Conservation (phyloP, 352 stramenopile species). For the Phytophthora constricta region DNA sequence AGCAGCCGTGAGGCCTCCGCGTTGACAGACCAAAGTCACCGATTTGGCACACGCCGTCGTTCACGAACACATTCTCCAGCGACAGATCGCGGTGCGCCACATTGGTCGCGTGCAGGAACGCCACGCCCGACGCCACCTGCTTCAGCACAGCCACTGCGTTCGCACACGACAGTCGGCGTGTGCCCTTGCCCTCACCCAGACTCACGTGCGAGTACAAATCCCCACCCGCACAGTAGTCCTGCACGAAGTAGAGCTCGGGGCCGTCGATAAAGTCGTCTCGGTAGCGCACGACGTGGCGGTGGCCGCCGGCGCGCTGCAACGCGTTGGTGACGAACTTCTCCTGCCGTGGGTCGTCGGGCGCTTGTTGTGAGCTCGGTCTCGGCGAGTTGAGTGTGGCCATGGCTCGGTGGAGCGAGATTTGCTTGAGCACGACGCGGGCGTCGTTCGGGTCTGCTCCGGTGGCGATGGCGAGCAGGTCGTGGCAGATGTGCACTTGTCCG, state of each 20-base stretch:
- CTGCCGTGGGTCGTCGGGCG: too few species aligned
- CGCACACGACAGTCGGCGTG: neutral
- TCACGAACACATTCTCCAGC: constrained; percentile 49
- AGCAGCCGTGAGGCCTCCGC: neutral
- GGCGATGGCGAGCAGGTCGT: too few species aligned
- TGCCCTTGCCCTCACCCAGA: neutral
- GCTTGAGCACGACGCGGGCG: too few species aligned
- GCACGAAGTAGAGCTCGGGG: constrained; percentile 41
- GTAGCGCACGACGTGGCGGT: constrained; percentile 44
- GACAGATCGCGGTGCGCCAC: constrained; percentile 52
- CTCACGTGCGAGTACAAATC: constrained; percentile 26
- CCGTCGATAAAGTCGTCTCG: constrained; percentile 39
- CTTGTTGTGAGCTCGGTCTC: too few species aligned
- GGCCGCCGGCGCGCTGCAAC: constrained; percentile 28
- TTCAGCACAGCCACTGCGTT: constrained; percentile 27
- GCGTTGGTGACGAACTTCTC: too few species aligned
- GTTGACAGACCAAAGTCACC: neutral
- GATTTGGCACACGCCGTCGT: constrained; percentile 1
- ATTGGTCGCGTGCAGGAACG: constrained; percentile 38
- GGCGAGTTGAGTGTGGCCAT: too few species aligned
- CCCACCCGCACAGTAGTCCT: constrained; percentile 29
- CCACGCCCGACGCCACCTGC: constrained; percentile 19
- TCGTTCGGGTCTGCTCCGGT: too few species aligned
- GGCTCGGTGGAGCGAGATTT: too few species aligned
- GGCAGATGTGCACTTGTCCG: too few species aligned